These are phyloP conservation scores for Monosporozyma aerobia DNA, from an alignment of 805 yeast genomes.

Conservation along the genomic window DNA sequence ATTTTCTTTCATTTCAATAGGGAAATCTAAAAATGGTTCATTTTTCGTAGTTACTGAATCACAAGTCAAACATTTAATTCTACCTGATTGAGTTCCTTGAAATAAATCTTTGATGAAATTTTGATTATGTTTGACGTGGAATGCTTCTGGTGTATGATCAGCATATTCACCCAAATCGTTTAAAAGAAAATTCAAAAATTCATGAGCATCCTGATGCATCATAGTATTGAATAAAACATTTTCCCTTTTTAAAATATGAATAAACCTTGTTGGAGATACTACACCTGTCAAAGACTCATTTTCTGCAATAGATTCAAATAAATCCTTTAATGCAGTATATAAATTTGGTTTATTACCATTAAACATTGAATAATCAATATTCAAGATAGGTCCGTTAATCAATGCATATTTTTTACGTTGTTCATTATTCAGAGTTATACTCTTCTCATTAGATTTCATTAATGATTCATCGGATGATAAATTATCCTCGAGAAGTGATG, in stretches of 20 bases:
- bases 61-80: constrained; percentile 85
- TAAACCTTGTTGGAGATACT: constrained; percentile 68
- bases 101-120: constrained; percentile 61
- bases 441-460: background rate
- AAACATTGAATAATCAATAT: constrained; percentile 54
- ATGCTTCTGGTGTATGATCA: constrained; percentile 12
- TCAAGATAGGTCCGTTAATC: constrained; percentile 70
- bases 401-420: constrained; percentile 73
- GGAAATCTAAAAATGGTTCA: constrained; percentile 78
- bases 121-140: constrained; percentile 12
- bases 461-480: background rate
- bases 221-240: constrained; percentile 80
- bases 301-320: constrained; percentile 76
- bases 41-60: constrained; percentile 73
- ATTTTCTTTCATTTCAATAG: constrained; percentile 75
- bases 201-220: constrained; percentile 99
- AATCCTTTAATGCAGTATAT: constrained; percentile 66
- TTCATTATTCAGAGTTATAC: constrained; percentile 38
- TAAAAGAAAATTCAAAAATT: constrained; percentile 76
- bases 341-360: constrained; percentile 32
- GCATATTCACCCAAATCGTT: constrained; percentile 55
- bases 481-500: background rate
- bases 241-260: constrained; percentile 68
- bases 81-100: constrained; percentile 78
- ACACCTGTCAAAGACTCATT: constrained; percentile 64